Conservation (phyloP, 176 grass and related monocot species). For the Zea mays region DNA sequence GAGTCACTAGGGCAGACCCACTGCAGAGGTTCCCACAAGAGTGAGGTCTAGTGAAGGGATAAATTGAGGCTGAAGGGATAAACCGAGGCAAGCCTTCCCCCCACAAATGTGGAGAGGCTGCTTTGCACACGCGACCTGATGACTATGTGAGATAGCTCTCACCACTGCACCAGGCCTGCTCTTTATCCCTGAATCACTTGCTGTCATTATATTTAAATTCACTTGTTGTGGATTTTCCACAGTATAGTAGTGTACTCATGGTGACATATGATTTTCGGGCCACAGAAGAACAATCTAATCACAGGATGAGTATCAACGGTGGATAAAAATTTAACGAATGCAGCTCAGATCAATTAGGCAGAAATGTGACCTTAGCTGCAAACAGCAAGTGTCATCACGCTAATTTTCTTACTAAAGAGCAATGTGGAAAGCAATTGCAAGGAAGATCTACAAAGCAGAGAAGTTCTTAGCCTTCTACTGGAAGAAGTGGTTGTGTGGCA, state of each 20-base stretch:
- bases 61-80: too few species aligned
- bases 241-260: background rate
- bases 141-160: too few species aligned
- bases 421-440: background rate
- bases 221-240: background rate
- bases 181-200: background rate
- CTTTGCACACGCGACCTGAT: too few species aligned
- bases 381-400: slow-evolving; percentile 3
- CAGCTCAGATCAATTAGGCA: background rate
- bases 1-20: too few species aligned
- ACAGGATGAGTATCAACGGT: background rate
- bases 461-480: background rate
- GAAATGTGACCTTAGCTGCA: slow-evolving; percentile 2
- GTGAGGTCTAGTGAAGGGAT: too few species aligned
- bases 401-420: slow-evolving; percentile 3
- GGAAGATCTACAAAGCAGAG: slow-evolving; percentile 3
- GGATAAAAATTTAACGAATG: background rate
- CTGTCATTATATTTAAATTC: background rate
- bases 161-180: too few species aligned
- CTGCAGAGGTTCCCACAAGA: too few species aligned
- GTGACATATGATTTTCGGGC: background rate
- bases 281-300: background rate
- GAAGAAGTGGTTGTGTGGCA: slow-evolving; percentile 7
- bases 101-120: too few species aligned
- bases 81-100: too few species aligned